Base-by-base conservation (phyloP, 2,329 filamentous ascomycete genomes). In the Neophaeococcomyces aloes region DNA sequence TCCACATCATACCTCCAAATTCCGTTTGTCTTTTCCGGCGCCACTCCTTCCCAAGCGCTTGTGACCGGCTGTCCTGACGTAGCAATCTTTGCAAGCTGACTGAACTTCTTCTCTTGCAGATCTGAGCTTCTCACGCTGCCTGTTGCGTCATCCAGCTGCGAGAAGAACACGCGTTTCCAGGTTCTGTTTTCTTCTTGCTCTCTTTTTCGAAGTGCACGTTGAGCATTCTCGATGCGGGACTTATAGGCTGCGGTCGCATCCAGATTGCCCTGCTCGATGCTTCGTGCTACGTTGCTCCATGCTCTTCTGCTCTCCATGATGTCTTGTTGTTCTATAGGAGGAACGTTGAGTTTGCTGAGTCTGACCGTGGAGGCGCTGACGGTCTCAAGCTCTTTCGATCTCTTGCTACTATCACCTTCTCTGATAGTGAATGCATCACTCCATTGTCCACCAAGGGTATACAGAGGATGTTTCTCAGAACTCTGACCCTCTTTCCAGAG, bases 371-470 rank as follows among this genome's bases (percentile, higher is more conserved):
- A 65, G n/a, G 78, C 73, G 53, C 78, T 72, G 58, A 80, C 81
- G 2, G 65, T 64, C 14, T 75, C 71, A 38, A 83, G 45, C 27
- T 51, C 67, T 31, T 65, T 65, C 37, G 61, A 64, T 38, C 61
- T 61, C 49, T 66, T 69, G 42, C 66, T 65, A 41, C 50, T 47
- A 13, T 53, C 50, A 38, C 68, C 67, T 14, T 55, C 48, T 39
- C 48, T 50, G 23, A 56, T 39, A 7, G 41, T 44, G 38, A 56
- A 56, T 2, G 42, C 34, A 18, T 53, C 53, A 46, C 79, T 93
- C 91, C 91, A 98, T 61, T 93, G 86, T 18, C 91, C 91, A 23
- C 86, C 80, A 30, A 82, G 73, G n/a, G 79, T 86, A 70, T 89
- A 74, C 7, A 95, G 38, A 81, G 70, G 48, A 78, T 74, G 41